phyloP scores from a whole-genome alignment of 371 early-diverging fungal genomes.

The Catenaria anguillulae region DNA sequence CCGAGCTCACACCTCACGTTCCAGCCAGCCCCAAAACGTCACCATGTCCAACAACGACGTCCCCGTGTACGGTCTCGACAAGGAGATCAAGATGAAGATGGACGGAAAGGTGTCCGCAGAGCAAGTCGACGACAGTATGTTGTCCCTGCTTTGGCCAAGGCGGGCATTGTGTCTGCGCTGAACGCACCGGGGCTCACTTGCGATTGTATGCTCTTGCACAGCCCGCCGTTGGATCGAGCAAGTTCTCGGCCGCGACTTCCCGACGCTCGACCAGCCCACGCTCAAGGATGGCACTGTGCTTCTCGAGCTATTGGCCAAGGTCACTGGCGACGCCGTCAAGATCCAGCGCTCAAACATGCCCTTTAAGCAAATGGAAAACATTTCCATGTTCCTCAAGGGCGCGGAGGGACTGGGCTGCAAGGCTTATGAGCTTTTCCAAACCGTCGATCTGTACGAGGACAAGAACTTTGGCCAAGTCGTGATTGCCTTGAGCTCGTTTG shows the following conservation, averaged over 20 bases:
- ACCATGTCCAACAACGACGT: background rate
- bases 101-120: background rate
- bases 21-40: too few relatives aligned
- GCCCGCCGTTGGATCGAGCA: conserved; percentile 49
- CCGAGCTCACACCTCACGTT: too few relatives aligned
- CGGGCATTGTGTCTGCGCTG: too few relatives aligned
- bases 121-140: background rate
- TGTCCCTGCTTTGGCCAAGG: too few relatives aligned
- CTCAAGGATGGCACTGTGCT: conserved; percentile 71
- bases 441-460: conserved; percentile 75
- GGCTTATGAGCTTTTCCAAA: conserved; percentile 71
- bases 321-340: conserved; percentile 41
- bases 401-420: conserved; percentile 57
- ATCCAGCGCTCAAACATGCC: conserved; percentile 52
- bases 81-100: background rate
- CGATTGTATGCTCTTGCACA: background rate
- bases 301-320: conserved; percentile 52
- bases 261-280: conserved; percentile 43
- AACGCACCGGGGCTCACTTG: too few relatives aligned
- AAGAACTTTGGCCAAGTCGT: conserved; percentile 69
- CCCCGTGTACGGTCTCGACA: conserved; percentile 6
- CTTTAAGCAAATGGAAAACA: conserved; percentile 84
- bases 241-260: conserved; percentile 34
- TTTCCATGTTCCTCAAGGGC: conserved; percentile 58
- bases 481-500: conserved; percentile 60